Base-by-base conservation (phyloP, 352 stramenopile species). In the Globisporangium spiculum region DNA sequence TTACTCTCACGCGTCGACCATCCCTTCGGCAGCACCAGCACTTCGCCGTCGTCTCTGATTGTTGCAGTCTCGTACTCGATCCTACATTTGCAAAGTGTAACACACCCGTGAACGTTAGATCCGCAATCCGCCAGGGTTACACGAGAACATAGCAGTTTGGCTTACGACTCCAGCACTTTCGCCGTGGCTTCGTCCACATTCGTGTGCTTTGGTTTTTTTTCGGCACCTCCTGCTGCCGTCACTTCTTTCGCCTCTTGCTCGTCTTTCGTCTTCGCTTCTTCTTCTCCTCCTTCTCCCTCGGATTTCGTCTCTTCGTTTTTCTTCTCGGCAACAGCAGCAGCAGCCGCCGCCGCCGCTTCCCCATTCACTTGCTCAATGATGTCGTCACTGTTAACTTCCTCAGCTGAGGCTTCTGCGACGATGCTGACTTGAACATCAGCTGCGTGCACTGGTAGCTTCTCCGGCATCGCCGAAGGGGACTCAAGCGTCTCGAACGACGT, bases 1-100 rank as follows among this genome's bases (percentile, higher is more conserved):
- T 91, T 91, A 68, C 85, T 94, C 61, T 87, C 79, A 8, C 86
- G 84, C 22, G 83, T 93, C 2, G 84, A 83, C 88, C 88, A 96
- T 14, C 83, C 88, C 53, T 91, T 91, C 0, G 88, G 88, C 10
- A 96, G 73, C 12, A 81, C 84, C 4, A 91, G 12, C 44, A 94
- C 86, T 66, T 94, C 87, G 5, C 87, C 87, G 12, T 82, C 88
- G 38, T 89, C 83, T 26, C 89, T 63, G 48, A 94, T 79, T 38
- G 83, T 69, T 3, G 86, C 84, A 2, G 67, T 74, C 67, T 93
- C 80, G 53, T 84, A 94, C 8, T 75, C 63, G 38, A 91, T 71
- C 54, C 78, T 88, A 32, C 55, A 60, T 48, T 50, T 18, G 24
- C 8, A 54, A 63, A 34, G 24, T 16, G n/a, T 18, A 22, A 7